Conservation (phyloP, 2,329 filamentous ascomycete species). For the Neopestalotiopsis rosae region DNA sequence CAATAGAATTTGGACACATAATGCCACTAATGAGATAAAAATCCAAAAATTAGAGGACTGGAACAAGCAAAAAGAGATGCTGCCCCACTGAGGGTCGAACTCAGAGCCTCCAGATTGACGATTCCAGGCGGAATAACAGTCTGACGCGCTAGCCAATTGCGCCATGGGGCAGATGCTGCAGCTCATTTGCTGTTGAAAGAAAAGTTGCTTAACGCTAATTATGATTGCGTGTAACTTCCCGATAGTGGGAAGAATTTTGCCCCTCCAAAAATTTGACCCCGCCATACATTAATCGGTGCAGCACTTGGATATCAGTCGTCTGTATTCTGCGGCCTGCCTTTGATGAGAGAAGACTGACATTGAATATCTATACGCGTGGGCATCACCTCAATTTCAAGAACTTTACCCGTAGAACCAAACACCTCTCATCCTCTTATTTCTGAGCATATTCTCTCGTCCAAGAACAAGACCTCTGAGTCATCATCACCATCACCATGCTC, state of each 20-base stretch:
- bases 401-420: no score
- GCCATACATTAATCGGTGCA: background rate
- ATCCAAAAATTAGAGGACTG: no score
- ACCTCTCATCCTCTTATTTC: no score
- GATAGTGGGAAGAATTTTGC: background rate
- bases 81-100: conserved; percentile 1
- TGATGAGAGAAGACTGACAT: background rate
- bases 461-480: background rate
- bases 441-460: no score
- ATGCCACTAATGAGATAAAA: no score
- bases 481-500: conserved; percentile 49
- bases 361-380: background rate
- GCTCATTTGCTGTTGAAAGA: background rate
- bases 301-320: no score
- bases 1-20: no score
- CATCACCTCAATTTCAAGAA: no score
- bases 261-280: conserved; percentile 1
- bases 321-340: no score
- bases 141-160: conserved; percentile 1
- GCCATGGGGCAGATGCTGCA: background rate
- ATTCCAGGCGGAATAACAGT: background rate
- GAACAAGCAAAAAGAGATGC: background rate
- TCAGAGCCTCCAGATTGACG: background rate
- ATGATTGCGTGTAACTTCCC: background rate
- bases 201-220: accelerated